Conservation (phyloP, 2,329 filamentous ascomycete genomes). For the Aspergillus chevalieri region DNA sequence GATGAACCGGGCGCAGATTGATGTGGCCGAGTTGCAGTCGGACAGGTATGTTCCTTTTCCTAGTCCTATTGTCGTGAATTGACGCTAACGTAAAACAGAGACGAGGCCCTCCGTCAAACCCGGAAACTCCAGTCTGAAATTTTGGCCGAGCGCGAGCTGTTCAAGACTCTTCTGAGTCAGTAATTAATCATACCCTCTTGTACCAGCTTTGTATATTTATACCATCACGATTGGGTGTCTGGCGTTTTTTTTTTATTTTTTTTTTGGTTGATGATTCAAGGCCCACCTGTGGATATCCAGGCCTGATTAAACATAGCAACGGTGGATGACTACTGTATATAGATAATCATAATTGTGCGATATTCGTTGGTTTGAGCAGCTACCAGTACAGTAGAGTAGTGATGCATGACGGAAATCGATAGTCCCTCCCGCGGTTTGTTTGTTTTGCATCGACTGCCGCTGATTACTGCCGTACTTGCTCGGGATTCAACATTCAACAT, state of each 20-base stretch:
- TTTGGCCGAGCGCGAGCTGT: conserved; percentile 56
- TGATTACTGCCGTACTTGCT: background rate
- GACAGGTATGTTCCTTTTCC: conserved; percentile 34
- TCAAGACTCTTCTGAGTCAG: conserved; percentile 45
- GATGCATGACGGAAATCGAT: background rate
- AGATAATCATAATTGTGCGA: background rate
- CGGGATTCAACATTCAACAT: background rate
- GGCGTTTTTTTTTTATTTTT: background rate
- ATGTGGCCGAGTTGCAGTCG: conserved; percentile 68
- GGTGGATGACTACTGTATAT: background rate
- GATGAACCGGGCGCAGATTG: conserved; percentile 78
- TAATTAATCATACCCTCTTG: background rate
- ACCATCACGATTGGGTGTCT: background rate
- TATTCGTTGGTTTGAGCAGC: background rate
- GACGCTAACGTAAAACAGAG: conserved; percentile 40
- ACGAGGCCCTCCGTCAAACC: conserved; percentile 67
- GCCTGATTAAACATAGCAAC: no score
- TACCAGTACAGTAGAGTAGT: background rate
- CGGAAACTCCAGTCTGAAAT: conserved; percentile 63
- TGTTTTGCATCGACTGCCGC: background rate
- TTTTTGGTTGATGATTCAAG: background rate
- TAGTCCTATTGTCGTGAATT: background rate
- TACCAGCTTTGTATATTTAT: conserved; percentile 1
- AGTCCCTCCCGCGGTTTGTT: background rate
- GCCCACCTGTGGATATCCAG: no score